Base-by-base conservation (phyloP, 1,284 basidiomycete species). In the Cryptococcus sp. region DNA sequence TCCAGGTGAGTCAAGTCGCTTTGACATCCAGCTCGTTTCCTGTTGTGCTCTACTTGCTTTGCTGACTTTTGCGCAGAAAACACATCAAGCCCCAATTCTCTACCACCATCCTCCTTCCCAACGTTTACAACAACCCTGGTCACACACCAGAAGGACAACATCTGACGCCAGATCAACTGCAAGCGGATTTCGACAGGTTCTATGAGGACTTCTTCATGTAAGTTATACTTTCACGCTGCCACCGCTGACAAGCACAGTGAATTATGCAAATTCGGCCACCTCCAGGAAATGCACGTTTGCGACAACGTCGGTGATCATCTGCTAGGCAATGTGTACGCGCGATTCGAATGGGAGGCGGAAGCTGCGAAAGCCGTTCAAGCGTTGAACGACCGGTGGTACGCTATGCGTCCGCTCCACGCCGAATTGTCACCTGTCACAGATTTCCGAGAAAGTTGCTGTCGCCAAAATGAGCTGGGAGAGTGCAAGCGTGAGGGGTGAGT, bases 221-320 rank as follows among this genome's bases (percentile, higher is more conserved):
- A 62, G 78, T 74, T 13, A 16, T 20, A 16, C 42, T n/a, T 4
- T 23, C 31, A 25, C 19, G 54, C 38, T 38, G 13, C 46, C 2
- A 35, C 45, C 31, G 47, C 54, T 56, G 20, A 54, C 53, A 31
- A 3, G 48, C 27, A 22, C 53, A 81, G 81, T 70, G 95, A 99
- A 76, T 80, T 99, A 50, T 84, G 90, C 57, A 95, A 96, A 79
- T 98, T 93, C 76, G 96, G 96, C 3, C 88, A 98, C 78, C 83
- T 99, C 50, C 81, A 96, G 54, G 96, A 99, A 80, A 84, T 99
- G 67, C 94, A 97, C 80, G 93, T 99, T 7, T 99, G 96, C 77
- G 96, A 99, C 81, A 99, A 99, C 74, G 93, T 99, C 31, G 96
- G 96, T 25, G 96, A 99, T 76, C 96, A 99, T 77, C 83, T 99